These are phyloP conservation scores for Arabidopsis thaliana DNA, from an alignment of 345 rosid species.

Conservation along the genomic window TAIR10.1 NC_003071.7:15338001-15338500, in stretches of 20 bases:
- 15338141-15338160: conserved; percentile 9
- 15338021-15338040: conserved; percentile 21
- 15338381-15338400: neutral
- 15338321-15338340: neutral
- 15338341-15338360: neutral
- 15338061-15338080: conserved; percentile 10
- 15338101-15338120: conserved; percentile 19
- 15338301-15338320: neutral
- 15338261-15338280: neutral
- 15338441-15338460: neutral
- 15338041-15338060: neutral
- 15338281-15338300: neutral
- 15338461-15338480: conserved; percentile 4
- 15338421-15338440: neutral
- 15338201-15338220: conserved; percentile 4
- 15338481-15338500: conserved; percentile 27
- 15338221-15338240: neutral
- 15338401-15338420: neutral
- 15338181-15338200: conserved; percentile 11
- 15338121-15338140: neutral
- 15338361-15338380: too few relatives aligned
- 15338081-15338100: conserved; percentile 12
- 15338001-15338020: neutral
- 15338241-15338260: too few relatives aligned
- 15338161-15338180: conserved; percentile 17